phyloP scores from a whole-genome alignment of 1,284 basidiomycete genomes.

The Apiotrichum akiyoshidainum region DNA sequence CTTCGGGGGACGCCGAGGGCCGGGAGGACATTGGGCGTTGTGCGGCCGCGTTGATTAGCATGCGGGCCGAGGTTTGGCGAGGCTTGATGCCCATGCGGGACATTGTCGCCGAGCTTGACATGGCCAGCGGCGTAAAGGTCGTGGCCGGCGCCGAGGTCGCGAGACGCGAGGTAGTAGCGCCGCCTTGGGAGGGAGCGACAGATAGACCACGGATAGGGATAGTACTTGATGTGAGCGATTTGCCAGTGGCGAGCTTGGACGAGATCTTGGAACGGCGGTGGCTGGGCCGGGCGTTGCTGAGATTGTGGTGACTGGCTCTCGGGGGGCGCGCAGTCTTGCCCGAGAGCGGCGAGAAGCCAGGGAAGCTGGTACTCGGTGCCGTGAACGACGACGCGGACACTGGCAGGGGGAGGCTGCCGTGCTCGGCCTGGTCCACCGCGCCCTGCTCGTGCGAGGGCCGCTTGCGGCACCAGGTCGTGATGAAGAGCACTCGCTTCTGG shows the following conservation, averaged over 20 bases:
- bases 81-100: conserved; percentile 46
- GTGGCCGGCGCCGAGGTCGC: conserved; percentile 27
- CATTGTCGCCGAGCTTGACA: conserved; percentile 21
- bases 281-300: conserved; percentile 23
- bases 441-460: conserved; percentile 23
- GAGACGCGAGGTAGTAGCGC: conserved; percentile 15
- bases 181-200: conserved; percentile 1
- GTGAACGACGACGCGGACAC: conserved; percentile 34
- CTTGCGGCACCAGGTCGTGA: conserved; percentile 88
- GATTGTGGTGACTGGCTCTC: conserved; percentile 18
- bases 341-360: conserved; percentile 10
- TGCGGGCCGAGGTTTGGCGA: conserved; percentile 37
- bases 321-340: conserved; percentile 15
- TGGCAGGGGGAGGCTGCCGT: conserved; percentile 30
- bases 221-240: conserved; percentile 28
- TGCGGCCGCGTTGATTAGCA: conserved; percentile 33
- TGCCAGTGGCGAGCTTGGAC: conserved; percentile 16
- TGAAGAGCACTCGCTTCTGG: conserved; percentile 86
- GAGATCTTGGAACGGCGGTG: conserved; percentile 27
- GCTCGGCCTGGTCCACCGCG: conserved; percentile 18
- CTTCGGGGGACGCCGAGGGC: neutral
- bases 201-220: conserved; percentile 43
- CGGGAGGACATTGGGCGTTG: neutral
- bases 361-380: conserved; percentile 20
- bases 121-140: conserved; percentile 19